Evolutionary conservation across 768 basidiomycete genomes (phyloP).

Genomic region (Trichaptum fuscoviolaceum): DNA sequence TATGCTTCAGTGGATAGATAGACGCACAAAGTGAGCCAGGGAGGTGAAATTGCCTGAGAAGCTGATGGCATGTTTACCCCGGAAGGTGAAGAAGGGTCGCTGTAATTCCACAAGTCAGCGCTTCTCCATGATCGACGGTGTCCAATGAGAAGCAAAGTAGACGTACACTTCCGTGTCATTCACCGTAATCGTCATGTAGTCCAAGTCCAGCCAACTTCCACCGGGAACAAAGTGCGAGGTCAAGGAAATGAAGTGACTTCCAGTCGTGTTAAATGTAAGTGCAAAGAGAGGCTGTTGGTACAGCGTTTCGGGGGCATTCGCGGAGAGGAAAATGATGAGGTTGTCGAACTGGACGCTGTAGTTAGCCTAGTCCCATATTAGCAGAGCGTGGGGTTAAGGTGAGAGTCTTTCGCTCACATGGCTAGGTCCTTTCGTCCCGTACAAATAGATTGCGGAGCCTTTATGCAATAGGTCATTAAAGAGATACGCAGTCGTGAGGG

Average conservation of each 20-base stretch:
- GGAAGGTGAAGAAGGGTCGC: conserved; percentile 1
- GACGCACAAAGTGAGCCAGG: neutral
- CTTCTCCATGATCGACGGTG: neutral
- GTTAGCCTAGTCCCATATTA: conserved; percentile 13
- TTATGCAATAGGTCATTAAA: neutral
- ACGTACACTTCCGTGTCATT: conserved; percentile 1
- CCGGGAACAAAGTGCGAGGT: conserved; percentile 12
- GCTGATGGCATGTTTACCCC: conserved; percentile 1
- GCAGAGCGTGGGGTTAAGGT: neutral
- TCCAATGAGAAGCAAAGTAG: neutral
- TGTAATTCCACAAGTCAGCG: conserved; percentile 1
- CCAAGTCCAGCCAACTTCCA: conserved; percentile 24
- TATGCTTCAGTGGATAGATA: neutral
- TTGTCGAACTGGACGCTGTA: conserved; percentile 21
- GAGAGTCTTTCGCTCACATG: conserved; percentile 18
- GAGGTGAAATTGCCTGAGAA: neutral
- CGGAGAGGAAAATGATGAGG: conserved; percentile 17
- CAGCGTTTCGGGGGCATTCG: conserved; percentile 11
- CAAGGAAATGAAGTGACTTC: conserved; percentile 18
- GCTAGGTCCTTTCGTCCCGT: conserved; percentile 24
- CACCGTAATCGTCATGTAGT: conserved; percentile 21
- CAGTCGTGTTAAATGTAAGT: conserved; percentile 11
- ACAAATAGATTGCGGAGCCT: conserved; percentile 19
- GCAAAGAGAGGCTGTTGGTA: conserved; percentile 23
- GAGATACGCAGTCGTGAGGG: neutral